Conservation (phyloP, 2,329 filamentous ascomycete genomes). For the Metarhizium anisopliae region DNA sequence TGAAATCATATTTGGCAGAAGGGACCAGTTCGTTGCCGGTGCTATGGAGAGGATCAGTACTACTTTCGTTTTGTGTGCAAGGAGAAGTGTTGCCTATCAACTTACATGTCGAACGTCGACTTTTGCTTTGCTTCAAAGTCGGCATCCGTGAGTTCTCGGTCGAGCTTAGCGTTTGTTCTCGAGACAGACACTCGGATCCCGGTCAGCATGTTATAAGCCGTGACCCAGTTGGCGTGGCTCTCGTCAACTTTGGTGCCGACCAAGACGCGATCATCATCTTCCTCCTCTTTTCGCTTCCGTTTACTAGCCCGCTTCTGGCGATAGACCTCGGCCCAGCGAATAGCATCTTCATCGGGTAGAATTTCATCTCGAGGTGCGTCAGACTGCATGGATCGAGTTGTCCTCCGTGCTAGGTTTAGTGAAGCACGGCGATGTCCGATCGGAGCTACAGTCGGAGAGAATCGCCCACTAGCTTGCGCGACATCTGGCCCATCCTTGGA, state of each 20-base stretch:
- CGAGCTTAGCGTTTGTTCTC: constrained; percentile 91
- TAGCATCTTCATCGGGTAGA: constrained; percentile 79
- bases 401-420: constrained; percentile 69
- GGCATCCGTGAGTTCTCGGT: constrained; percentile 77
- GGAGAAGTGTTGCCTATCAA: constrained; percentile 10
- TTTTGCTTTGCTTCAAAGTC: constrained; percentile 95
- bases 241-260: constrained; percentile 98
- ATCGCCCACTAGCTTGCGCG: constrained; percentile 65
- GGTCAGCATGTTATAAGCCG: constrained; percentile 98
- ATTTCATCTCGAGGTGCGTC: constrained; percentile 78
- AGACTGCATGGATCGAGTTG: constrained; percentile 77
- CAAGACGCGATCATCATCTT: constrained; percentile 89
- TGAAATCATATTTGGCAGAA: constrained; percentile 99
- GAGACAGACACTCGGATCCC: constrained; percentile 96
- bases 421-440: constrained; percentile 64
- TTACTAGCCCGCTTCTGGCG: constrained; percentile 86
- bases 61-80: background rate
- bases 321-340: constrained; percentile 87
- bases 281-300: constrained; percentile 69
- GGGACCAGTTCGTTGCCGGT: constrained; percentile 96
- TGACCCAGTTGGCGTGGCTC: constrained; percentile 93
- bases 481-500: constrained; percentile 66
- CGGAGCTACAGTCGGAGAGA: constrained; percentile 57
- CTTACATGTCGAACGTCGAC: constrained; percentile 96
- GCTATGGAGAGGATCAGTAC: constrained; percentile 31